Evolutionary conservation across 495 filamentous ascomycete genomes (phyloP).

Genomic region (Durotheca rogersii): DNA sequence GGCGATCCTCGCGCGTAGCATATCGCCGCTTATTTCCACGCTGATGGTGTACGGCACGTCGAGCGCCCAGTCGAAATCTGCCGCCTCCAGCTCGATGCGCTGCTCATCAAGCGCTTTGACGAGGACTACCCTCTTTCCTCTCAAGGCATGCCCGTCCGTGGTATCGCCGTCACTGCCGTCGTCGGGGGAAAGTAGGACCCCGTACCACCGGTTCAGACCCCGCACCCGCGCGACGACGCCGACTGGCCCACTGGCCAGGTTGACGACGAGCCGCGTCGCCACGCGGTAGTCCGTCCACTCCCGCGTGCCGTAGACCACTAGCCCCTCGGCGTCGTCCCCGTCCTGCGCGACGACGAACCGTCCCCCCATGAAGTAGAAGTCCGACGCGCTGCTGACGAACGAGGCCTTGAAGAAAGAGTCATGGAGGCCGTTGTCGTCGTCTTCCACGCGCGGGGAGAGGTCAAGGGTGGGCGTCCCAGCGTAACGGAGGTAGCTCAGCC

Average conservation of each 20-base stretch:
- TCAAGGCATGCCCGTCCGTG: too few relatives aligned
- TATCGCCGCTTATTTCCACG: constrained; percentile 3
- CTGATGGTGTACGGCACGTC: constrained; percentile 27
- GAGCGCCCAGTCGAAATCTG: constrained; percentile 22
- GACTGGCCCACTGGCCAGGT: constrained; percentile 13
- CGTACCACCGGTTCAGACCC: constrained; percentile 36
- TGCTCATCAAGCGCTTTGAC: constrained; percentile 27
- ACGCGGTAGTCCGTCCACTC: constrained; percentile 35
- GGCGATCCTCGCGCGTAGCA: constrained; percentile 10
- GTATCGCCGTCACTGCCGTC: neutral
- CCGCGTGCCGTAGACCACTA: constrained; percentile 34
- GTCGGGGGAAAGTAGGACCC: constrained; percentile 9
- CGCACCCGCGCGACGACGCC: constrained; percentile 30
- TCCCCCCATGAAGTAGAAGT: constrained; percentile 10
- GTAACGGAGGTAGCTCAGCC: constrained; percentile 29
- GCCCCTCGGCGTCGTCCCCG: constrained; percentile 26
- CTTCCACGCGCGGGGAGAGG: constrained; percentile 2
- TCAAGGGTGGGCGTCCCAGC: constrained; percentile 24
- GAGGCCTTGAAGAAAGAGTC: constrained; percentile 26
- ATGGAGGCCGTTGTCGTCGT: neutral
- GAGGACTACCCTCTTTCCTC: constrained; percentile 10
- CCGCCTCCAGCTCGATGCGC: constrained; percentile 11
- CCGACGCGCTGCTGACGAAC: constrained; percentile 30
- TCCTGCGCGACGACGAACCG: constrained; percentile 31
- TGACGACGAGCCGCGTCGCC: constrained; percentile 16